Percentiles rank a stretch among this genome's conserved stretches.
Evolutionary conservation across 371 early-diverging fungal species (phyloP).

Genomic region (Quaeritorhiza haematococci): DNA sequence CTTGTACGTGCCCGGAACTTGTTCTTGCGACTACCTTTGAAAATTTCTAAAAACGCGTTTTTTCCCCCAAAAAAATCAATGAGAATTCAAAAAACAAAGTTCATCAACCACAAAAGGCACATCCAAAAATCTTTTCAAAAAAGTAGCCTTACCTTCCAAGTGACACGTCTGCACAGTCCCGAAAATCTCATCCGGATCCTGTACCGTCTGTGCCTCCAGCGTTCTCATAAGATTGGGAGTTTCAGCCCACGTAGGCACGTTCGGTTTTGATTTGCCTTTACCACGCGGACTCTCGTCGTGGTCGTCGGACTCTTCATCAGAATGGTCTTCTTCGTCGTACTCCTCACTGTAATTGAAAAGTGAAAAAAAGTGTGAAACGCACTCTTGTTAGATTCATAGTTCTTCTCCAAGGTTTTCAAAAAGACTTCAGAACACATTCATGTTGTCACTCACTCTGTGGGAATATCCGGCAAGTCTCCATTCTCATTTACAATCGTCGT

Average conservation of each 20-base stretch:
- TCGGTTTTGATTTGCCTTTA: too few species aligned
- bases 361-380: neutral
- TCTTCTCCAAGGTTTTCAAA: too few species aligned
- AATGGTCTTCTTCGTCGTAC: slow-evolving; percentile 8
- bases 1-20: slow-evolving; percentile 20
- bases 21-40: slow-evolving; percentile 10
- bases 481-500: slow-evolving; percentile 29
- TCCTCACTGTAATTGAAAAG: slow-evolving; percentile 8
- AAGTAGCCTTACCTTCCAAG: slow-evolving; percentile 19
- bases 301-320: slow-evolving; percentile 1
- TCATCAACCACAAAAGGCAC: neutral
- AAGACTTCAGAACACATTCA: neutral
- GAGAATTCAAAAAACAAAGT: too few species aligned
- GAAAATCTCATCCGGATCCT: slow-evolving; percentile 26
- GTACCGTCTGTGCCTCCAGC: slow-evolving; percentile 8
- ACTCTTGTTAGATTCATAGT: too few species aligned
- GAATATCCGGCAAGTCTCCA: slow-evolving; percentile 30
- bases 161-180: slow-evolving; percentile 15
- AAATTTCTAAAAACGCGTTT: slow-evolving; percentile 17
- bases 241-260: slow-evolving; percentile 21
- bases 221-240: slow-evolving; percentile 22
- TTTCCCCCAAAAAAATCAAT: slow-evolving; percentile 4
- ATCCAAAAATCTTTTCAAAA: too few species aligned
- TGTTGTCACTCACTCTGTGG: slow-evolving; percentile 14
- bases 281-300: neutral